phyloP scores from a whole-genome alignment of 495 filamentous ascomycete genomes.

The Neurospora africana region DNA sequence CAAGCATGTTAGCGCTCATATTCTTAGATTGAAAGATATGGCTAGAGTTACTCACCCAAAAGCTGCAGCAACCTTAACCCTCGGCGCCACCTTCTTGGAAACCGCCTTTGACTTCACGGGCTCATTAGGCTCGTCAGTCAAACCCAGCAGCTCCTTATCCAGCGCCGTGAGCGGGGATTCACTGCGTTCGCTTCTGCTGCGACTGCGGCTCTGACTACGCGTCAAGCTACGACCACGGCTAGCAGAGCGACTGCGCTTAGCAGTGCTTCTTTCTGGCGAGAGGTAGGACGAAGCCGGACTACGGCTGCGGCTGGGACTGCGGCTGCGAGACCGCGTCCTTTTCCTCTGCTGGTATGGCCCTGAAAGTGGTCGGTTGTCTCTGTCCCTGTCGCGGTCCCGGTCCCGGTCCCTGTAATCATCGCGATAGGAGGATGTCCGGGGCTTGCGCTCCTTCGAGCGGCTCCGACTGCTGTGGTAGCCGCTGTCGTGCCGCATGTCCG shows the following conservation, averaged over 20 bases:
- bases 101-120: background rate
- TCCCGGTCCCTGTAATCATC: constrained; percentile 7
- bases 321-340: background rate
- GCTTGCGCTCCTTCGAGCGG: constrained; percentile 6
- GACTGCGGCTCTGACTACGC: constrained; percentile 1
- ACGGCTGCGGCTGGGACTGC: background rate
- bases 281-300: background rate
- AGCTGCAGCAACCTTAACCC: constrained; percentile 18
- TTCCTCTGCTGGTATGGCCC: constrained; percentile 2
- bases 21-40: background rate
- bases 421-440: constrained; percentile 1
- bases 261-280: background rate
- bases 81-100: constrained; percentile 5
- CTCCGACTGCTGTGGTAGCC: constrained; percentile 23
- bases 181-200: constrained; percentile 7
- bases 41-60: constrained; percentile 12
- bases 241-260: background rate
- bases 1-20: background rate
- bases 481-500: constrained; percentile 19
- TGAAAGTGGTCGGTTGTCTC: constrained; percentile 6
- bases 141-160: constrained; percentile 16
- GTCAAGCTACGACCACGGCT: background rate
- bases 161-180: constrained; percentile 16
- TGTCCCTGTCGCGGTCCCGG: constrained; percentile 3
- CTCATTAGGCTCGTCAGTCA: constrained; percentile 9